These are phyloP conservation scores for Penicillium canariense DNA, from an alignment of 495 filamentous ascomycete species.

Conservation along the genomic window DNA sequence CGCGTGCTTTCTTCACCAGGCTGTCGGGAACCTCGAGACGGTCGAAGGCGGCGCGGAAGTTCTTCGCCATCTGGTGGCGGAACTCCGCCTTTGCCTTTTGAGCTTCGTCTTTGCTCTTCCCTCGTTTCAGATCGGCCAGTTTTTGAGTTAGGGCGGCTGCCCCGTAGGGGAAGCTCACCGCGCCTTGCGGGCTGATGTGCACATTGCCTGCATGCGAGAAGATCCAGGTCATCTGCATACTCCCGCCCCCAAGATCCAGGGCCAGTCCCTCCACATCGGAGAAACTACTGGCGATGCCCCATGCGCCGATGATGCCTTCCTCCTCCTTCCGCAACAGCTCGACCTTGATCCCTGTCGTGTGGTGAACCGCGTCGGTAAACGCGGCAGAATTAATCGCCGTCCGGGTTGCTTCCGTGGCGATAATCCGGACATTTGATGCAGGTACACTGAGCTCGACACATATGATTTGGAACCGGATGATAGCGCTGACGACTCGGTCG, in stretches of 20 bases:
- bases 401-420: slow-evolving; percentile 88
- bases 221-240: slow-evolving; percentile 87
- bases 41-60: slow-evolving; percentile 61
- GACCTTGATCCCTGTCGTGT: slow-evolving; percentile 61
- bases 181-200: slow-evolving; percentile 45
- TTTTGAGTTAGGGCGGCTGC: slow-evolving; percentile 72
- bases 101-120: slow-evolving; percentile 28
- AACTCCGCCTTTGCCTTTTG: slow-evolving; percentile 38
- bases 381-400: slow-evolving; percentile 70
- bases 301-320: slow-evolving; percentile 78
- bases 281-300: slow-evolving; percentile 79
- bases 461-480: slow-evolving; percentile 70
- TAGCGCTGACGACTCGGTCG: slow-evolving; percentile 55
- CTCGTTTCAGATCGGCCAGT: slow-evolving; percentile 49
- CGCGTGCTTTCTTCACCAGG: slow-evolving; percentile 40
- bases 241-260: slow-evolving; percentile 88
- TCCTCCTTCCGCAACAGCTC: slow-evolving; percentile 73
- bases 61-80: slow-evolving; percentile 53
- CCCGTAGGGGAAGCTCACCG: slow-evolving; percentile 73
- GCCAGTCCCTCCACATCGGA: slow-evolving; percentile 65
- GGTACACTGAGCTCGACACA: slow-evolving; percentile 70
- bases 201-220: slow-evolving; percentile 53
- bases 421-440: slow-evolving; percentile 59
- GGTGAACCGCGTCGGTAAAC: slow-evolving; percentile 62
- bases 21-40: slow-evolving; percentile 54